These are phyloP conservation scores for Cerioporus squamosus DNA, from an alignment of 1,284 basidiomycete genomes.

Conservation along the genomic window DNA sequence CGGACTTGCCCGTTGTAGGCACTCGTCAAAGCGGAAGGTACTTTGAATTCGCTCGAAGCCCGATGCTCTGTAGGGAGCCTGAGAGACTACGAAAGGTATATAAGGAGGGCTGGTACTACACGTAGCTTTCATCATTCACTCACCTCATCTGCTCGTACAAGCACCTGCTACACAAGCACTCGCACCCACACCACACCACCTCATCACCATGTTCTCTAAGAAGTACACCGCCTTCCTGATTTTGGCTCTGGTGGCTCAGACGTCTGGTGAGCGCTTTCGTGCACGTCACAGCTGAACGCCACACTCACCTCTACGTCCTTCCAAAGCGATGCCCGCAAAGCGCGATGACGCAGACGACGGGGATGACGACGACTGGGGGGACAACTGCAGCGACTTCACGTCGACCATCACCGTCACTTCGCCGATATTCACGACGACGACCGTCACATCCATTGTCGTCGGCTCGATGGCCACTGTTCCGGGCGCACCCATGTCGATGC, in stretches of 20 bases:
- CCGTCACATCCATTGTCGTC: too few relatives aligned
- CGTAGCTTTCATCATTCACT: neutral
- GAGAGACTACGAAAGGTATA: neutral
- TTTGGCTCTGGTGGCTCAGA: neutral
- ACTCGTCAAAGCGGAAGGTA: neutral
- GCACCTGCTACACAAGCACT: too few relatives aligned
- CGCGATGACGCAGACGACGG: too few relatives aligned
- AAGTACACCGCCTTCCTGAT: neutral
- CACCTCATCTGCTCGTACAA: neutral
- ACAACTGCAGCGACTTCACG: too few relatives aligned
- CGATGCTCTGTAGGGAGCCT: neutral
- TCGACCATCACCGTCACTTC: too few relatives aligned
- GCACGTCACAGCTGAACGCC: neutral
- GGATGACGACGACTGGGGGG: too few relatives aligned
- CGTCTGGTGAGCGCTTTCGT: neutral
- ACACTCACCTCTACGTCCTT: neutral
- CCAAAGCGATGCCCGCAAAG: neutral
- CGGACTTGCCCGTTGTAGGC: too few relatives aligned
- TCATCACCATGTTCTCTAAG: neutral
- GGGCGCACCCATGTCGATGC: too few relatives aligned
- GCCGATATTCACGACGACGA: too few relatives aligned
- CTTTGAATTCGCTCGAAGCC: neutral
- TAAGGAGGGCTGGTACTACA: neutral
- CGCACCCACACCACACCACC: neutral
- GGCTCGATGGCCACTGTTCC: too few relatives aligned